Evolutionary conservation across 2,329 filamentous ascomycete species (phyloP), one percentile per base, ranked within the genome.

Genomic region (Metarhizium sp.): DNA sequence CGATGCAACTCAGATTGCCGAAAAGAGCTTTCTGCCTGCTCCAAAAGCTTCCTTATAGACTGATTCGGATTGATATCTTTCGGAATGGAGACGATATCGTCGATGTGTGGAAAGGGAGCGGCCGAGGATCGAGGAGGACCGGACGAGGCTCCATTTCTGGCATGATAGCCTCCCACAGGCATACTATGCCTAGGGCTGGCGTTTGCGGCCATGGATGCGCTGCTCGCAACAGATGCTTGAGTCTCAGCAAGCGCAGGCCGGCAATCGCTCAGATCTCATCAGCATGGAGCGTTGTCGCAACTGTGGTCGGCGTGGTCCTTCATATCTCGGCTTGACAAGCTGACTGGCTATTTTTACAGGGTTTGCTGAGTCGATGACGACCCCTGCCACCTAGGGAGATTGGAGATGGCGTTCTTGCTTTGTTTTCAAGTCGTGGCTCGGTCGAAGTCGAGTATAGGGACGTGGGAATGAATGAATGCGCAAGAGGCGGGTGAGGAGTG

Each of bases 1-100:
- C 84, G 76, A 55, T 78, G 75, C 53, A 79, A 80, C 59, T 84
- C 79, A 42, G 88, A 86, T 62, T 81, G 78, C 58, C 77, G 76
- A 57, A 85, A 73, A 50, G 76, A 75, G 25, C 67, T 64, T 62
- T 86, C 78, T 53, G 77, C 81, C 46, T 71, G 66, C 48, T 78
- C 75, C 14, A 86, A 69, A 42, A 85, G 66, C 59, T 73, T 79
- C 55, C 76, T 77, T 58, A 82, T 73, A 16, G 79, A 78, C 56
- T 75, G 74, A 57, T 77, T 71, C 46, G 69, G 62, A 57, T 80
- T 73, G 58, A 81, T 66, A 40, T 80, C 74, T 55, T 73, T 70
- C 16, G 69, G 68, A 42, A 75, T 70, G 16, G 71, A 73, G 29
- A 75, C 71, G 43, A 82, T 67, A 62, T 82, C 79, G 58, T 80